Base-by-base conservation (phyloP, 164 flowering plant genomes). In the Vitis labrusca region DNA sequence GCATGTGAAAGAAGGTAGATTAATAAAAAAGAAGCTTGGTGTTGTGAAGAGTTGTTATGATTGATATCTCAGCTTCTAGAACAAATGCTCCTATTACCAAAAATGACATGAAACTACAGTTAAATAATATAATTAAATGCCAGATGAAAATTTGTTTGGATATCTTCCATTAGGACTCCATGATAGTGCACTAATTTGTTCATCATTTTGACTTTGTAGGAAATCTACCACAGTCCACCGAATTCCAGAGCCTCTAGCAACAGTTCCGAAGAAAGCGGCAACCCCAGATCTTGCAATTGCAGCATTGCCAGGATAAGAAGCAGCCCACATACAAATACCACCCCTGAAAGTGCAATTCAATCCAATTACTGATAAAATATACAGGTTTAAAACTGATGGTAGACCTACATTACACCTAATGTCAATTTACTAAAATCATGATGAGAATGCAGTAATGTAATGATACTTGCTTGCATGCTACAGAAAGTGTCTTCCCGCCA, bases 111-210 rank as follows among this genome's bases (percentile, higher is more conserved):
- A 62, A 30, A 17, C 9, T 17, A 27, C 47, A 52, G 8, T 50
- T 19, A 65, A 49, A 15, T 32, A 65, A 58, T 16, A 23, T 8
- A 68, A 23, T 8, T 13, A 63, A 48, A 48, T 52, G 8, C 19
- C 30, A 65, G 15, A 70, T 10, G 37, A 60, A 64, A 74, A 50
- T 51, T 58, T 16, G 52, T 60, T 14, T 14, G 99, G 99, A 95
- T 95, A 95, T 93, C 93, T 90, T 82, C 99, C 99, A 87, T 83
- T 79, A 27, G 98, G 98, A 79, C 98, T 93, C 99, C 99, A 95
- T 48, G 98, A 86, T 23, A 93, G 84, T 37, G 97, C 88, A 78
- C 74, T 93, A 57, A 95, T 82, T 75, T 86, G 92, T 71, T 95
- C 98, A 75, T 78, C 81, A 70, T 80, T 72, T 13, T 66, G 73